Evolutionary conservation across 495 filamentous ascomycete genomes (phyloP), one percentile per base, ranked within the genome.

Genomic region (Penicillium diatomitis): DNA sequence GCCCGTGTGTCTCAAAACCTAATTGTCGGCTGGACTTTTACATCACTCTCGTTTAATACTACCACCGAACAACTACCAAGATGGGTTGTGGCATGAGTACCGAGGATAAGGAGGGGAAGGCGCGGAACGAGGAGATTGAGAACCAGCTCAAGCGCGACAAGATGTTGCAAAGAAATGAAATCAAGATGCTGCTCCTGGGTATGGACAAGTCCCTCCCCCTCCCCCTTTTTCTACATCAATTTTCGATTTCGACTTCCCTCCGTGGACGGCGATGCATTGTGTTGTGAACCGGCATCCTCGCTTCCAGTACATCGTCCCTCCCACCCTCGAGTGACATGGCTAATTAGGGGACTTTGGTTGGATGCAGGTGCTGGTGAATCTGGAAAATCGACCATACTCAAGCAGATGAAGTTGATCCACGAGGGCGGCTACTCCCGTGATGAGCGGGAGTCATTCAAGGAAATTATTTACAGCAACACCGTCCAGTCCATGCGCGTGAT

Each of bases 81-180:
- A 98, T 98, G 92, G 92, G 92, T 84, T 98, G 92, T 70, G 90
- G 90, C 70, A 95, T 96, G 90, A 97, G 94, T 64, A 95, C 94
- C 60, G 92, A 97, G 80, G 92, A 96, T 75, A 96, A 95, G 88
- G 92, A 98, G 88, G 94, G 92, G 72, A 96, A 95, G 86, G 83
- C 87, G 71, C 82, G 90, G 60, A 97, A 98, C 70, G 92, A 96
- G 78, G 90, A 96, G 83, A 98, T 98, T 64, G 92, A 98, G 72
- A 96, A 95, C 70, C 86, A 91, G 77, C 76, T 98, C 62, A 94
- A 95, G 76, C 80, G 84, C 65, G 92, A 98, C 68, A 91, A 88
- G 76, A 85, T 95, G 82, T 80, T 87, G 77, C 88, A 94, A 74
- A 81, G 90, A 58, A 96, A 95, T 57, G 92, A 98, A 72, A 96